Conservation (phyloP, 768 basidiomycete species). For the Collybia nuda region DNA sequence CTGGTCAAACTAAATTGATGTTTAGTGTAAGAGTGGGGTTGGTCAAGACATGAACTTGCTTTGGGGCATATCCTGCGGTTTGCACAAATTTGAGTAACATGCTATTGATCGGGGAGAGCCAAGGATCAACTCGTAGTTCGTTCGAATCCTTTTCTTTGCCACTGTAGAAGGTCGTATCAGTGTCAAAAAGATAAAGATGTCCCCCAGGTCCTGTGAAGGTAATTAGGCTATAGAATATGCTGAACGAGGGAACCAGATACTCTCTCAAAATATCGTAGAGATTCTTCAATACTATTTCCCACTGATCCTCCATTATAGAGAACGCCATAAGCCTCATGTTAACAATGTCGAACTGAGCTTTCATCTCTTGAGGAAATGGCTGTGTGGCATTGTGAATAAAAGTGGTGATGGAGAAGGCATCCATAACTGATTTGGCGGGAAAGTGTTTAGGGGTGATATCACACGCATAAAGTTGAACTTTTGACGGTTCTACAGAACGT, state of each 20-base stretch:
- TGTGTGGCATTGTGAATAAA: slow-evolving; percentile 1
- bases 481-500: not conserved
- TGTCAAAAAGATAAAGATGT: not conserved
- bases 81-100: too few relatives aligned
- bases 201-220: not conserved
- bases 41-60: too few relatives aligned
- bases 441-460: slow-evolving; percentile 1
- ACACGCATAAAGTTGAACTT: not conserved
- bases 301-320: not conserved
- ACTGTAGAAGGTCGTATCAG: not conserved
- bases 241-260: not conserved
- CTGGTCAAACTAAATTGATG: too few relatives aligned
- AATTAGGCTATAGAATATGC: not conserved
- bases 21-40: too few relatives aligned
- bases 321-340: slow-evolving; percentile 1
- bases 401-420: not conserved
- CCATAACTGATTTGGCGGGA: not conserved
- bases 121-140: too few relatives aligned
- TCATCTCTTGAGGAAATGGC: not conserved
- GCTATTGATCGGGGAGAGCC: too few relatives aligned
- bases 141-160: too few relatives aligned
- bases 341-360: slow-evolving; percentile 1
- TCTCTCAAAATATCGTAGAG: not conserved
- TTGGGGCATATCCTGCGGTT: too few relatives aligned
- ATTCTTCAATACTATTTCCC: slow-evolving; percentile 1